Base-by-base conservation (phyloP, 2,329 filamentous ascomycete species). In the Hymenoscyphus occultus region DNA sequence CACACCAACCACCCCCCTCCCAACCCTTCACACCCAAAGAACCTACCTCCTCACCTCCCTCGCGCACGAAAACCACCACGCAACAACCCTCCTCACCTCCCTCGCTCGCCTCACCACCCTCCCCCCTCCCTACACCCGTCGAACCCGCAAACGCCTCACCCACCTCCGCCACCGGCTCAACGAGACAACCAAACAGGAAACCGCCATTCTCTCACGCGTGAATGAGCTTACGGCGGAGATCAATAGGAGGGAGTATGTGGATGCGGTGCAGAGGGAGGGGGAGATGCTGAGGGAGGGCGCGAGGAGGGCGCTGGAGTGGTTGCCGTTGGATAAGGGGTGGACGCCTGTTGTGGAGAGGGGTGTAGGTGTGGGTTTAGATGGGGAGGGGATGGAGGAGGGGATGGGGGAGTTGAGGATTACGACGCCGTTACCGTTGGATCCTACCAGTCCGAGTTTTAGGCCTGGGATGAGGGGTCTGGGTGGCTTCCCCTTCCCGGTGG, bases 211-310 rank as follows among this genome's bases (percentile, higher is more conserved):
- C 48, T 64, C 75, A n/a, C 76, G 83, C 2, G 74, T 86, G 16
- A 75, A 78, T 12, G 82, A 86, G 64, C 69, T 86, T 13, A 77
- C 79, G 40, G 73, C 81, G 14, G 82, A 86, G 72, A 78, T 83
- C 13, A 78, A 80, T 67, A 80, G 78, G 48, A 77, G 78, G 2
- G 78, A 81, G 61, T 73, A 78, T 2, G 78, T 77, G 77, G 70
- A 70, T 35, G 74, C 76, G 42, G 72, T 78, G 1, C 73, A 74
- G 54, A 5, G 5, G 5, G 35, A 35, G 35, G 4, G 5, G 35
- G 35, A 10, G 35, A 5, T 35, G 35, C 9, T 35, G 5, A 35
- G 35, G 5, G 35, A 35, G 35, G 4, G 4, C 6, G 35, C 9
- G 5, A 10, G 35, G 35, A 35, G 9, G 35, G 35, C 5, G 5